phyloP scores from a whole-genome alignment of 2,329 filamentous ascomycete species.

The Diaporthe batatas region DNA sequence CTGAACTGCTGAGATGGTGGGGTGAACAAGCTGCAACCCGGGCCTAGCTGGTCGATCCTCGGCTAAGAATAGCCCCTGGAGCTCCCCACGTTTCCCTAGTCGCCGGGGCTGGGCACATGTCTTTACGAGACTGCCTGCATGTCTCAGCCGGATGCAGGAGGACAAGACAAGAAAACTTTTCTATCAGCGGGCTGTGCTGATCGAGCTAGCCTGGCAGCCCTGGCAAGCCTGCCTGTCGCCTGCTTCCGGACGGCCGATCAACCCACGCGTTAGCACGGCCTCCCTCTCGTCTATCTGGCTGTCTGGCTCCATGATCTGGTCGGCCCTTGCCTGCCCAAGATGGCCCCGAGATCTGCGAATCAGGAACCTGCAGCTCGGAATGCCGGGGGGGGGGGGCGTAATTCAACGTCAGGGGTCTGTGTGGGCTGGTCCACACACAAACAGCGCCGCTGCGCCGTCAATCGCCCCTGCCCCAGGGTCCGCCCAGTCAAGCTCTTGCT shows the following conservation, averaged over 20 bases:
- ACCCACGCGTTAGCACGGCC: constrained; percentile 28
- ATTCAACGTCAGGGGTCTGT: constrained; percentile 10
- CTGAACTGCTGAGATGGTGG: constrained; percentile 26
- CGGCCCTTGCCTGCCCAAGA: constrained; percentile 28
- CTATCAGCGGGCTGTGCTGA: constrained; percentile 24
- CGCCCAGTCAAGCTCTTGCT: constrained; percentile 26
- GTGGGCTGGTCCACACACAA: neutral
- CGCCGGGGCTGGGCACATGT: constrained; percentile 26
- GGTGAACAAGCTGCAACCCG: constrained; percentile 36
- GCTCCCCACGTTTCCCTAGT: constrained; percentile 38
- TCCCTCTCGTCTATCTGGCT: constrained; percentile 30
- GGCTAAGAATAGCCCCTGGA: constrained; percentile 38
- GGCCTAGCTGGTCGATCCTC: constrained; percentile 35
- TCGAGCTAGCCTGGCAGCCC: constrained; percentile 16
- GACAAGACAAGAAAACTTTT: constrained; percentile 11
- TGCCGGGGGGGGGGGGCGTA: constrained; percentile 11
- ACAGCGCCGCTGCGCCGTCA: neutral
- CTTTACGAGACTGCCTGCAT: constrained; percentile 33
- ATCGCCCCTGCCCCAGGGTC: constrained; percentile 14
- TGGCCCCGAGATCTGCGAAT: constrained; percentile 33
- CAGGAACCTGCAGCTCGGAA: constrained; percentile 28
- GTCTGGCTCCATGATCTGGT: constrained; percentile 19
- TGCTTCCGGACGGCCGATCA: constrained; percentile 26
- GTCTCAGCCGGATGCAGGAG: constrained; percentile 21
- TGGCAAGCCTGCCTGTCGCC: constrained; percentile 11